A percentile compares a stretch with the other conserved stretches of the same genome.
These are phyloP conservation scores for Pseudonectria foliicola DNA, from an alignment of 2,329 filamentous ascomycete species.

Conservation along the genomic window DNA sequence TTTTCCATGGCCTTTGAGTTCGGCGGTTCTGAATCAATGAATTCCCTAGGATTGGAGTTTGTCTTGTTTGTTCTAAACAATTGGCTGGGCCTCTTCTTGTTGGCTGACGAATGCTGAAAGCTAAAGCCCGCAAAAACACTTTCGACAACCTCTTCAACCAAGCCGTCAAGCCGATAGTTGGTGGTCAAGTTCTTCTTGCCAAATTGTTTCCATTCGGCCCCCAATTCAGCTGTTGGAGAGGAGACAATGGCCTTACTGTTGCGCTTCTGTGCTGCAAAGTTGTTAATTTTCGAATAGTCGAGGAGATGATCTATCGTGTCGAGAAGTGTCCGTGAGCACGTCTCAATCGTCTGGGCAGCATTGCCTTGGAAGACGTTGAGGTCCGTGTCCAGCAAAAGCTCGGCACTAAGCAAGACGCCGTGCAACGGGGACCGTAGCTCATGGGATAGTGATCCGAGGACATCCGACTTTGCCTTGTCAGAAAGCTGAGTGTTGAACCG, in stretches of 20 bases:
- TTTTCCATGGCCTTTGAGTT: constrained; percentile 14
- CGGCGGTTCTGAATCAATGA: constrained; percentile 36
- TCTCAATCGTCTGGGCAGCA: constrained; percentile 42
- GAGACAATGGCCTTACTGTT: background rate
- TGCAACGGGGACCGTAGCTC: constrained; percentile 56
- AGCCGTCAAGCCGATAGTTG: constrained; percentile 29
- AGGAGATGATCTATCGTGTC: constrained; percentile 49
- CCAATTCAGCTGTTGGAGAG: background rate
- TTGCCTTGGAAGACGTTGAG: constrained; percentile 40
- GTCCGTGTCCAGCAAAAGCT: constrained; percentile 45
- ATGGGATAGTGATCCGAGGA: constrained; percentile 54
- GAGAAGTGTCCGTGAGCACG: constrained; percentile 42
- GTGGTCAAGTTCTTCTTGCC: constrained; percentile 13
- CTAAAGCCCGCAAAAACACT: constrained; percentile 40
- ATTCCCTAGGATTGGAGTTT: background rate
- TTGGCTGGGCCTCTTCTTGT: background rate
- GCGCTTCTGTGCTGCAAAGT: constrained; percentile 13
- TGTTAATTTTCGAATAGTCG: constrained; percentile 49
- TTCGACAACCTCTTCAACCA: constrained; percentile 41
- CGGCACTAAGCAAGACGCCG: constrained; percentile 48
- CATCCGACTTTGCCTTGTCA: constrained; percentile 47
- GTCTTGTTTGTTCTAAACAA: background rate
- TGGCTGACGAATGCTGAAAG: constrained; percentile 24
- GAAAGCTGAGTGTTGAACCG: constrained; percentile 32
- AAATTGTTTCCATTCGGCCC: constrained; percentile 4